phyloP scores from a whole-genome alignment of 768 basidiomycete genomes.

The Kwoniella botswanensis region DNA sequence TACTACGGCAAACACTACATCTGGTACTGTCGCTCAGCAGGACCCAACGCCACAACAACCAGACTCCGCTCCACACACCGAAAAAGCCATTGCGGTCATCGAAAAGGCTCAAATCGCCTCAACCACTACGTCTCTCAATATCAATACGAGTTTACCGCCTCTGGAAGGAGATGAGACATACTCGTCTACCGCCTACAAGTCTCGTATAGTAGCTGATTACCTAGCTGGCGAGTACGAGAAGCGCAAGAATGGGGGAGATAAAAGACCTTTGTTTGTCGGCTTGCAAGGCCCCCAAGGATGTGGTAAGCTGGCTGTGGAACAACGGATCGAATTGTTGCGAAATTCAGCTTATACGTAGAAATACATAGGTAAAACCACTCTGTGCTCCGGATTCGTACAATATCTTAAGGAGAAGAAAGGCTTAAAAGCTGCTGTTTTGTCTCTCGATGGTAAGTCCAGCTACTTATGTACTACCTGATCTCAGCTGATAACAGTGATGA shows the following conservation, averaged over 20 bases:
- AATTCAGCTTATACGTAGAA: too few relatives aligned
- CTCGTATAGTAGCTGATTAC: constrained; percentile 40
- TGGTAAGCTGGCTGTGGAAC: constrained; percentile 54
- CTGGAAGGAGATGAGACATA: constrained; percentile 34
- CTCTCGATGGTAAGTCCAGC: constrained; percentile 53
- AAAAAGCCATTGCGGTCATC: too few relatives aligned
- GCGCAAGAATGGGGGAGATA: constrained; percentile 23
- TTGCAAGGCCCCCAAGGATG: constrained; percentile 94
- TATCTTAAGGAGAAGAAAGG: constrained; percentile 51
- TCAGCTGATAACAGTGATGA: constrained; percentile 61
- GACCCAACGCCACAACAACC: too few relatives aligned
- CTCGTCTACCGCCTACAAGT: constrained; percentile 44
- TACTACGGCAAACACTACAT: background rate
- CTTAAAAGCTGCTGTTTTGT: constrained; percentile 51
- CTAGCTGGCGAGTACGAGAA: constrained; percentile 32
- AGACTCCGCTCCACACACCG: too few relatives aligned
- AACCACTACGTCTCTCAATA: background rate
- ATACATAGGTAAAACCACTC: constrained; percentile 72
- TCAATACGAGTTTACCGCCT: constrained; percentile 20
- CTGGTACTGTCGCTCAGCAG: too few relatives aligned
- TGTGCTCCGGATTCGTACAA: constrained; percentile 67
- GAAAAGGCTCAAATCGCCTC: too few relatives aligned
- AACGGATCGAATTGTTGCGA: too few relatives aligned
- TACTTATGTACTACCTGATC: background rate
- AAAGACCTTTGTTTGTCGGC: constrained; percentile 75